Evolutionary conservation across 2,329 filamentous ascomycete genomes (phyloP).

Genomic region (Penicillium sp.): DNA sequence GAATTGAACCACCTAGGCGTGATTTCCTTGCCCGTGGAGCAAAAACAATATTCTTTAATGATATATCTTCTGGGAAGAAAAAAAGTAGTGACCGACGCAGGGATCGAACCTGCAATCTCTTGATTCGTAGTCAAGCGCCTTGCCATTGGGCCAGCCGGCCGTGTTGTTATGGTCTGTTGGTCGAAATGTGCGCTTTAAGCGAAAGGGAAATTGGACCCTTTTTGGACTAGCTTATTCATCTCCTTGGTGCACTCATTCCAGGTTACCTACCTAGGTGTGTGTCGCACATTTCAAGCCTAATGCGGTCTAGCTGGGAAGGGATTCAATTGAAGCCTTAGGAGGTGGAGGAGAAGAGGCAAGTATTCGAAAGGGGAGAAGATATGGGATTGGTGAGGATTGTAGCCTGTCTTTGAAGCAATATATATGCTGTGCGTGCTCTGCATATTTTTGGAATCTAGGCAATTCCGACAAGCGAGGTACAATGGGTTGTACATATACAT

Average conservation of each 20-base stretch:
- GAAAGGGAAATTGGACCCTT: accelerated
- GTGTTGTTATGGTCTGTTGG: not conserved
- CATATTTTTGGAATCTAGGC: no score
- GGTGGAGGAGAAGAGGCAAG: not conserved
- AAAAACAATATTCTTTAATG: not conserved
- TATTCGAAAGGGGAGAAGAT: not conserved
- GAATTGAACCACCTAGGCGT: no score
- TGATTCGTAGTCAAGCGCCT: constrained; percentile 55
- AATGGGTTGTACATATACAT: no score
- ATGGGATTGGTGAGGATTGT: not conserved
- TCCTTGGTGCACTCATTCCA: not conserved
- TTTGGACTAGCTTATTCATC: not conserved
- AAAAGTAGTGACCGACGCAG: constrained; percentile 38
- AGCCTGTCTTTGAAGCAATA: not conserved
- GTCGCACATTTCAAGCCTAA: not conserved
- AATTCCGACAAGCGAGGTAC: no score
- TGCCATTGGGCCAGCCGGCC: constrained; percentile 50
- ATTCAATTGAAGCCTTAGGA: not conserved
- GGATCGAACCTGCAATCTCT: constrained; percentile 52
- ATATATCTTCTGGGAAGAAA: not conserved
- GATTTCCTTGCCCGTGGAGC: not conserved
- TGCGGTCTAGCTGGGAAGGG: not conserved
- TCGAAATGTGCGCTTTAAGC: not conserved
- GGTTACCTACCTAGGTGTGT: no score
- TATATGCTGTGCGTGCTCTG: not conserved